These are phyloP conservation scores for Magnaporthiopsis rhizophila DNA, from an alignment of 2,329 filamentous ascomycete genomes.

Conservation along the genomic window DNA sequence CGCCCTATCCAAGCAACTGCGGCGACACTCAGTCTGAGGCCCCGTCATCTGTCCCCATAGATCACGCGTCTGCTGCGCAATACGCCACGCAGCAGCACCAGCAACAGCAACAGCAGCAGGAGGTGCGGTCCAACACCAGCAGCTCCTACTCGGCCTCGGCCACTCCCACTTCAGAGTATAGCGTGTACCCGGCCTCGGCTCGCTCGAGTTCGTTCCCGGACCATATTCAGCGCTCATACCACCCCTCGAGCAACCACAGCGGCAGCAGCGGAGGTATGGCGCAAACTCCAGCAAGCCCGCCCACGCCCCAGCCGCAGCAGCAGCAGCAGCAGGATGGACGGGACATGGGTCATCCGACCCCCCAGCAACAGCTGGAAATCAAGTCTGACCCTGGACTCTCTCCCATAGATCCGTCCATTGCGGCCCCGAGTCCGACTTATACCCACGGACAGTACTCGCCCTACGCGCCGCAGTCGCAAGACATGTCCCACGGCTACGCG, in stretches of 20 bases:
- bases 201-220: slow-evolving; percentile 82
- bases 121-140: slow-evolving; percentile 50
- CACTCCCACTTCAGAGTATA: slow-evolving; percentile 86
- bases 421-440: slow-evolving; percentile 81
- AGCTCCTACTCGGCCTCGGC: slow-evolving; percentile 65
- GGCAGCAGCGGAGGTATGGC: slow-evolving; percentile 83
- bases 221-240: slow-evolving; percentile 78
- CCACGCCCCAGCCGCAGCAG: slow-evolving; percentile 64
- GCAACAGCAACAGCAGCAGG: slow-evolving; percentile 36
- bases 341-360: slow-evolving; percentile 32
- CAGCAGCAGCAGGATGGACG: slow-evolving; percentile 52
- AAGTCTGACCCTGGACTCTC: slow-evolving; percentile 96
- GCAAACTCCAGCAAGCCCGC: slow-evolving; percentile 96
- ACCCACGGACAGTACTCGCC: slow-evolving; percentile 77
- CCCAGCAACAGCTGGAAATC: slow-evolving; percentile 22
- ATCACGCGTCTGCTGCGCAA: slow-evolving; percentile 88
- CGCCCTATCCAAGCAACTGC: slow-evolving; percentile 59
- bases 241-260: slow-evolving; percentile 65
- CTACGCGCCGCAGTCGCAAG: slow-evolving; percentile 73
- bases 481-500: slow-evolving; percentile 74
- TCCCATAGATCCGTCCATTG: slow-evolving; percentile 98
- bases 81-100: slow-evolving; percentile 57
- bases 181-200: slow-evolving; percentile 64
- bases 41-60: slow-evolving; percentile 55
- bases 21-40: slow-evolving; percentile 75